A percentile compares a stretch with the other conserved stretches of the same genome.
Evolutionary conservation across 1,139 yeast genomes (phyloP).

Genomic region (Suhomyces guaymorum): DNA sequence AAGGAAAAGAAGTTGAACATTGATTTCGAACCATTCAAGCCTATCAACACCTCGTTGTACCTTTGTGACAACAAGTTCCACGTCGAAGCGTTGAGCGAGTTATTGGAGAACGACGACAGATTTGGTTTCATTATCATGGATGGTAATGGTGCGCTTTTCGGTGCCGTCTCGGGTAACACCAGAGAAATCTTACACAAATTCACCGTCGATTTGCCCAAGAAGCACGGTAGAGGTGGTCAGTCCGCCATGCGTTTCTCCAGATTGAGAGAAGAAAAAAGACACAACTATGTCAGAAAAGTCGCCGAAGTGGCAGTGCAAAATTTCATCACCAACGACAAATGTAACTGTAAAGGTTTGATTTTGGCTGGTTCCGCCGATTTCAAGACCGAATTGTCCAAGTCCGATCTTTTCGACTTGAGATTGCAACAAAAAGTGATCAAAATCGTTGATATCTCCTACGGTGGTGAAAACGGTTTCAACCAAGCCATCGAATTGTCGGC

Average conservation of each 20-base stretch:
- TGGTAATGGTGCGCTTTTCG: conserved; percentile 97
- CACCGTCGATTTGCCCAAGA: conserved; percentile 95
- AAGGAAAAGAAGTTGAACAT: conserved; percentile 93
- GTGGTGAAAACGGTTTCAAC: conserved; percentile 98
- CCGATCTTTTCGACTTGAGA: conserved; percentile 90
- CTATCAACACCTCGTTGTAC: conserved; percentile 93
- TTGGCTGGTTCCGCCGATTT: conserved; percentile 99
- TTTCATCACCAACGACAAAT: conserved; percentile 90
- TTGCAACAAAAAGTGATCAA: conserved; percentile 84
- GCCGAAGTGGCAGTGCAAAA: conserved; percentile 98
- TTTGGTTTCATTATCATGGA: conserved; percentile 98
- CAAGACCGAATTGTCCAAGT: conserved; percentile 88
- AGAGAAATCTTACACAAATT: conserved; percentile 95
- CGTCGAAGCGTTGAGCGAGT: conserved; percentile 92
- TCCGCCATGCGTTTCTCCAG: conserved; percentile 98
- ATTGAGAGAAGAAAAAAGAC: conserved; percentile 98
- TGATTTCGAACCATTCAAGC: conserved; percentile 97
- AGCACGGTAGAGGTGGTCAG: conserved; percentile 99
- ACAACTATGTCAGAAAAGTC: conserved; percentile 95
- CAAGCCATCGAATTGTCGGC: conserved; percentile 98
- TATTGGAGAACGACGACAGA: conserved; percentile 91
- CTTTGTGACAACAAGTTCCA: conserved; percentile 97
- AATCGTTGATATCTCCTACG: conserved; percentile 94
- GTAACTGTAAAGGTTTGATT: conserved; percentile 89
- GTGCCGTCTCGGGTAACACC: conserved; percentile 95